phyloP scores from a whole-genome alignment of 768 basidiomycete species.

The Lenzites betulinus region DNA sequence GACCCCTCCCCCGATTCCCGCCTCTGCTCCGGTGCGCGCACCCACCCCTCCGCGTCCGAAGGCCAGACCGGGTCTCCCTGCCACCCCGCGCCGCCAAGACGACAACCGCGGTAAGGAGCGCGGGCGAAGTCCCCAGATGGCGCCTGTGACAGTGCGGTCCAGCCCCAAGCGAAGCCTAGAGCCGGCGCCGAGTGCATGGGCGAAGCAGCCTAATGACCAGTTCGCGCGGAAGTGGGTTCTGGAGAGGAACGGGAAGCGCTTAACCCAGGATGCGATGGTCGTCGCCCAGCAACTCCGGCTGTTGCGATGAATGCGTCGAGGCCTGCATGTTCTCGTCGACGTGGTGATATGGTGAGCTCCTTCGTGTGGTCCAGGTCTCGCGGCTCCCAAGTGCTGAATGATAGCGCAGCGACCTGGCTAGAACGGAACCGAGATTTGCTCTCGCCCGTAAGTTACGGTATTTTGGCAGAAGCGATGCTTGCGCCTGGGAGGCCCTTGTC shows the following conservation, averaged over 20 bases:
- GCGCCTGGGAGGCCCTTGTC: no score
- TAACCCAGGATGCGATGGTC: slow-evolving; percentile 19
- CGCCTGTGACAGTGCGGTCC: neutral
- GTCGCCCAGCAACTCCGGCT: slow-evolving; percentile 19
- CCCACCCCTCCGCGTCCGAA: slow-evolving; percentile 12
- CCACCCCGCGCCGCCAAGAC: slow-evolving; percentile 6
- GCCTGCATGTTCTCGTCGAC: no score
- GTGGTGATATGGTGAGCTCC: neutral
- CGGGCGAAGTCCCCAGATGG: slow-evolving; percentile 2
- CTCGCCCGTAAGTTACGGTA: neutral
- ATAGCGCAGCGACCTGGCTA: neutral
- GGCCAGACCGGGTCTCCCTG: neutral
- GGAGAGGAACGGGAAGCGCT: slow-evolving; percentile 23
- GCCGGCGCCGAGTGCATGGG: neutral
- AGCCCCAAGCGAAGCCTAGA: neutral
- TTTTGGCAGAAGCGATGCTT: neutral
- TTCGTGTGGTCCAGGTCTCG: neutral
- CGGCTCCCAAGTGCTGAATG: neutral
- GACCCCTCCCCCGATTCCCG: neutral
- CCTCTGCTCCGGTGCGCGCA: slow-evolving; percentile 5
- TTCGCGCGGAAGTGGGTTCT: slow-evolving; percentile 19
- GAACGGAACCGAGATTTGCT: neutral
- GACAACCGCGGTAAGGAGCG: neutral
- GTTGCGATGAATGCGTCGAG: slow-evolving; percentile 15
- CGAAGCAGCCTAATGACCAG: neutral